Evolutionary conservation across 2,329 filamentous ascomycete species (phyloP), one percentile per base, ranked within the genome.

Genomic region (Verticillium nubilum): DNA sequence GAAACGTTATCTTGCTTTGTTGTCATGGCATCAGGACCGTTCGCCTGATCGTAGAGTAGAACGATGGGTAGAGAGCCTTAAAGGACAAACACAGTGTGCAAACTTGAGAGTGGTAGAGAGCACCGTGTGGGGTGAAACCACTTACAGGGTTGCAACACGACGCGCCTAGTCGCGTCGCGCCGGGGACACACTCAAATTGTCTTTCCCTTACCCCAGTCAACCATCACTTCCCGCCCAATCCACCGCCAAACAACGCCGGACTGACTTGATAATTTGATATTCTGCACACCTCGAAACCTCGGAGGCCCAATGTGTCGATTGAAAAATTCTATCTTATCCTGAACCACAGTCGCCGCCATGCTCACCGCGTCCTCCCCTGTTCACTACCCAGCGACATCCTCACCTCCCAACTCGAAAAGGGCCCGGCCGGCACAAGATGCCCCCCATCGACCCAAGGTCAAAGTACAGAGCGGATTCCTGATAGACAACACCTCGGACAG

Each of bases 321-420:
- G 33, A 37, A 37, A 17, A 2, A 13, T 5, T 37, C 33, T 5
- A 15, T 17, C 2, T 17, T 37, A 13, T 15, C 33, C 42, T 23
- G 3, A 50, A 50, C 2, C 13, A 57, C 33, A 42, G 26, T 19
- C 28, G 7, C 28, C 61, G 76, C 66, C 52, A 89, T 89, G 85
- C 74, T 84, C 27, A 77, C 81, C 37, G 77, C 82, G 42, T 87
- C 86, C 6, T 87, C 86, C 15, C 83, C 86, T 2, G 72, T 86
- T 23, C 68, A 76, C 27, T 84, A 84, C 61, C 83, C 84, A 2
- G 72, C 76, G 6, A 84, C 78, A 67, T 83, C 84, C 26, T 65
- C 72, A 37, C 72, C 72, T 47, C 67, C 67, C 1, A 63, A 67
- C 2, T 60, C 69, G 29, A 77, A 76, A 63, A 74, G 74, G 61